phyloP scores from a whole-genome alignment of 768 basidiomycete genomes.

The Hygrocybe coccinea region DNA sequence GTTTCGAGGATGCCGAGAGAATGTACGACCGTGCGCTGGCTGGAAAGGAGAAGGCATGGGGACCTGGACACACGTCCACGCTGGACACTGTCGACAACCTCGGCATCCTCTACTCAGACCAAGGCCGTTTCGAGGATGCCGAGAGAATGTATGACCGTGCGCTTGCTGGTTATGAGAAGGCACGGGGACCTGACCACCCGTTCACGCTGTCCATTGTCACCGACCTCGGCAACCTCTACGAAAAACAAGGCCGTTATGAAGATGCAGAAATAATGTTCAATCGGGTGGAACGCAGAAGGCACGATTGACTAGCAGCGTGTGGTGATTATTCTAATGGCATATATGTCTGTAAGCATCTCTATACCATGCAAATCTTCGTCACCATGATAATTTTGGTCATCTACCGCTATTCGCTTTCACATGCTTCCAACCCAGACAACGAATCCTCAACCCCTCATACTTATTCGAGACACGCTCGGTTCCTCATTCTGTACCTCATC shows the following conservation, averaged over 20 bases:
- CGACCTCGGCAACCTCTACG: background rate
- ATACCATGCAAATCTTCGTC: too few species aligned
- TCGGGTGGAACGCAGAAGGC: too few species aligned
- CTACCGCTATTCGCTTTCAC: too few species aligned
- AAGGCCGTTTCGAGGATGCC: background rate
- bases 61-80: background rate
- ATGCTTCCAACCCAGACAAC: too few species aligned
- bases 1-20: background rate
- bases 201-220: background rate
- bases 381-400: too few species aligned
- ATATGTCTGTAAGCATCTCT: too few species aligned
- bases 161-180: background rate
- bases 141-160: background rate
- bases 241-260: background rate
- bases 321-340: too few species aligned
- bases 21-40: background rate
- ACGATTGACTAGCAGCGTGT: too few species aligned
- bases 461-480: too few species aligned
- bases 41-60: background rate
- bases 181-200: background rate
- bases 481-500: too few species aligned
- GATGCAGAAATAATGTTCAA: background rate
- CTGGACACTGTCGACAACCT: background rate
- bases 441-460: too few species aligned
- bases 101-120: background rate